These are phyloP conservation scores for Phanerochaete carnosa DNA, from an alignment of 768 basidiomycete species.

Conservation along the genomic window DNA sequence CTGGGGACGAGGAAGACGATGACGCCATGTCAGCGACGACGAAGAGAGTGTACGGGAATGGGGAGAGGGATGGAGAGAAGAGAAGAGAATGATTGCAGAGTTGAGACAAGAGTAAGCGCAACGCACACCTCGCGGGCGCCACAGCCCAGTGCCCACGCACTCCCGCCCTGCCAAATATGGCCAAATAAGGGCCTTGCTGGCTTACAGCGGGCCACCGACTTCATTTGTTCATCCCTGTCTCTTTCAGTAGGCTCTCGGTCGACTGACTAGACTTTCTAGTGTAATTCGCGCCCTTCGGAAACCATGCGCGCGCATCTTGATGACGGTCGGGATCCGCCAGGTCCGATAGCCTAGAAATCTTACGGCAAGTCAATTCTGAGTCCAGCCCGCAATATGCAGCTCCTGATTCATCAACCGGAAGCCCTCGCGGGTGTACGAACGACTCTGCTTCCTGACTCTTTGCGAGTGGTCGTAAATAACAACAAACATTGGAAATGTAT, in stretches of 20 bases:
- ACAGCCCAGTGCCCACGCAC: conserved; percentile 6
- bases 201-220: neutral
- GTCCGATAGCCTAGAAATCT: too few relatives aligned
- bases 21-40: conserved; percentile 53
- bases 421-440: too few relatives aligned
- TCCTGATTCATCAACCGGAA: too few relatives aligned
- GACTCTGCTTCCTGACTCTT: too few relatives aligned
- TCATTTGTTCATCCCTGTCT: neutral
- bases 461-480: neutral
- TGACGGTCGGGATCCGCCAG: too few relatives aligned
- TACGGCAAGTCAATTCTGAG: too few relatives aligned
- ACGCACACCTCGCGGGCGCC: conserved; percentile 8
- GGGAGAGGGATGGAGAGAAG: conserved; percentile 17
- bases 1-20: conserved; percentile 76
- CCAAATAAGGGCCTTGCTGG: conserved; percentile 2
- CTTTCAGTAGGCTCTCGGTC: neutral
- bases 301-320: too few relatives aligned
- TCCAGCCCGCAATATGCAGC: too few relatives aligned
- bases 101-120: conserved; percentile 17
- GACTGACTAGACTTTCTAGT: too few relatives aligned
- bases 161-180: conserved; percentile 4
- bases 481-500: neutral
- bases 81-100: conserved; percentile 7
- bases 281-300: too few relatives aligned
- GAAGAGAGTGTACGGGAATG: conserved; percentile 29